A percentile compares a stretch with the other conserved stretches of the same genome.
phyloP scores from a whole-genome alignment of 78 protist genomes.

The Dictyostelium citrinum region DNA sequence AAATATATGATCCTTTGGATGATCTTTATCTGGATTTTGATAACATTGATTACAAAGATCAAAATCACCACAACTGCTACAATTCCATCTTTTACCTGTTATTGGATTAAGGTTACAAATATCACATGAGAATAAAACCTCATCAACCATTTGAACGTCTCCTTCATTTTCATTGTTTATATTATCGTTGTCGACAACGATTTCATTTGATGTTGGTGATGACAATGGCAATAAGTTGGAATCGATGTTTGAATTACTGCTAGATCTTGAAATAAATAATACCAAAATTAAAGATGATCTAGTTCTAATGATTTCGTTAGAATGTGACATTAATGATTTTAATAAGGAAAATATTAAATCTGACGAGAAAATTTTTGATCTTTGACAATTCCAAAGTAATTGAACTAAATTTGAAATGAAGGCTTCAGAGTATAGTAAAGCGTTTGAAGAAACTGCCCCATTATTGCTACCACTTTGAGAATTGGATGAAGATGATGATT shows the following conservation, averaged over 20 bases:
- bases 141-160: conserved; percentile 35
- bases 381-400: conserved; percentile 42
- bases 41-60: conserved; percentile 76
- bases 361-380: not conserved
- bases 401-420: conserved; percentile 30
- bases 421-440: not conserved
- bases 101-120: conserved; percentile 24
- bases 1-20: conserved; percentile 38
- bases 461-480: not conserved
- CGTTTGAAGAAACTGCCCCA: not conserved
- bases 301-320: conserved; percentile 1
- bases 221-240: not conserved
- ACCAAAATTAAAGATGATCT: not conserved
- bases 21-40: not conserved
- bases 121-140: conserved; percentile 55
- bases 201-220: not conserved
- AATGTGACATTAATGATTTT: conserved; percentile 6
- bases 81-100: conserved; percentile 39
- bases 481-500: not conserved
- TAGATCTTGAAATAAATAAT: not conserved
- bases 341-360: not conserved
- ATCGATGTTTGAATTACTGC: not conserved
- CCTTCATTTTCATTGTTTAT: not conserved
- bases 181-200: not conserved
- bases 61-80: conserved; percentile 54